Evolutionary conservation across 345 rosid genomes (phyloP).

Genomic region (Salix udensis): DNA sequence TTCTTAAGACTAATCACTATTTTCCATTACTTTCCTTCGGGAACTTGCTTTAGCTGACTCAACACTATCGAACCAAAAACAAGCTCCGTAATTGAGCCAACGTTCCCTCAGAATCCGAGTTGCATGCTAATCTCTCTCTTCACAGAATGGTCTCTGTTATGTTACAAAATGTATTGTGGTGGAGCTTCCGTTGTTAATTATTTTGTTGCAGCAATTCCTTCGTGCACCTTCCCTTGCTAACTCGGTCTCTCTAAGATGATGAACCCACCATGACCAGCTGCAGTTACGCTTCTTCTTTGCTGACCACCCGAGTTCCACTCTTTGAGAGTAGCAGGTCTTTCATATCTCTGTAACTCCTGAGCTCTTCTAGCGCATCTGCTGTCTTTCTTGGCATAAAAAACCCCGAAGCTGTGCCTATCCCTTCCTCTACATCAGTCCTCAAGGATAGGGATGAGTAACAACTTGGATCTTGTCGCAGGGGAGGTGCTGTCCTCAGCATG

Average conservation of each 20-base stretch:
- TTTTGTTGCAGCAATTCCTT: neutral
- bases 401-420: conserved; percentile 56
- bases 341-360: conserved; percentile 69
- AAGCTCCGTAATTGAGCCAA: no score
- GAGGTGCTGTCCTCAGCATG: conserved; percentile 75
- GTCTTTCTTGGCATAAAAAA: conserved; percentile 64
- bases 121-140: neutral
- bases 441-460: conserved; percentile 50
- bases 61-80: neutral
- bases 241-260: neutral
- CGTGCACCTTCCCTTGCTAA: neutral
- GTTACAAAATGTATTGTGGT: neutral
- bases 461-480: conserved; percentile 69
- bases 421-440: conserved; percentile 47
- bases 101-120: no score
- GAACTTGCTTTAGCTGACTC: no score
- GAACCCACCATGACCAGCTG: neutral
- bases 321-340: conserved; percentile 72
- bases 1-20: no score
- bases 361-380: conserved; percentile 80
- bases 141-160: neutral
- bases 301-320: conserved; percentile 52
- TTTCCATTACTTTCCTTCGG: no score
- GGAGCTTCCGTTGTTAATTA: neutral
- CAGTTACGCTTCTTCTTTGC: conserved; percentile 30